phyloP scores from a whole-genome alignment of 768 basidiomycete species.

The Russula compacta region DNA sequence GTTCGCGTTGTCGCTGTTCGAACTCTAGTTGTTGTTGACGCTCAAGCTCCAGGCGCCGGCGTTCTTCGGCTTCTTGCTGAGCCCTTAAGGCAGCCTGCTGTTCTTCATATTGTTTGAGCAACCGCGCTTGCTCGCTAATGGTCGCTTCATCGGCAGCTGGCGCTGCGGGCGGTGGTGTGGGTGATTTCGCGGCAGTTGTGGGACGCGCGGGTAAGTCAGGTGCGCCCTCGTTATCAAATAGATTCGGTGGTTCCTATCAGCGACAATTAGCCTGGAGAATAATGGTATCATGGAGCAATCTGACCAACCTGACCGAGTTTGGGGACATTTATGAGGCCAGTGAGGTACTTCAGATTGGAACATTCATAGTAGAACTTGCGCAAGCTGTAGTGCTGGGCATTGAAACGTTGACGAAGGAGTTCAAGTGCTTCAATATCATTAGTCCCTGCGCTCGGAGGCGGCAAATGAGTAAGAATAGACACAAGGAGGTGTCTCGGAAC shows the following conservation, averaged over 20 bases:
- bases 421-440: slow-evolving; percentile 84
- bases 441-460: slow-evolving; percentile 52
- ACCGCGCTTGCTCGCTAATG: slow-evolving; percentile 83
- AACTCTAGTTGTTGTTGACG: slow-evolving; percentile 79
- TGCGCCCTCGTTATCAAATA: slow-evolving; percentile 70
- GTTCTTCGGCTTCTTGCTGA: slow-evolving; percentile 77
- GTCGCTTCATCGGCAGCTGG: slow-evolving; percentile 62
- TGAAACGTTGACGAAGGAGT: slow-evolving; percentile 80
- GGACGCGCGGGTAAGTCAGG: slow-evolving; percentile 85
- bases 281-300: background rate
- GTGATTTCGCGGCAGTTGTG: slow-evolving; percentile 42
- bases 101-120: slow-evolving; percentile 94
- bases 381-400: slow-evolving; percentile 83
- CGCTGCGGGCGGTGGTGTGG: slow-evolving; percentile 60
- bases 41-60: slow-evolving; percentile 65
- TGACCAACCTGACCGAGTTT: slow-evolving; percentile 78
- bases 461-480: background rate
- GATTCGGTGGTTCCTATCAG: slow-evolving; percentile 87
- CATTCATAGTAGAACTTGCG: slow-evolving; percentile 99
- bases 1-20: slow-evolving; percentile 77
- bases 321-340: slow-evolving; percentile 95
- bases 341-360: slow-evolving; percentile 95
- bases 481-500: slow-evolving; percentile 21
- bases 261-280: background rate
- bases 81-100: slow-evolving; percentile 84